These are phyloP conservation scores for Colletotrichum scovillei DNA, from an alignment of 2,329 filamentous ascomycete species.

Conservation along the genomic window DNA sequence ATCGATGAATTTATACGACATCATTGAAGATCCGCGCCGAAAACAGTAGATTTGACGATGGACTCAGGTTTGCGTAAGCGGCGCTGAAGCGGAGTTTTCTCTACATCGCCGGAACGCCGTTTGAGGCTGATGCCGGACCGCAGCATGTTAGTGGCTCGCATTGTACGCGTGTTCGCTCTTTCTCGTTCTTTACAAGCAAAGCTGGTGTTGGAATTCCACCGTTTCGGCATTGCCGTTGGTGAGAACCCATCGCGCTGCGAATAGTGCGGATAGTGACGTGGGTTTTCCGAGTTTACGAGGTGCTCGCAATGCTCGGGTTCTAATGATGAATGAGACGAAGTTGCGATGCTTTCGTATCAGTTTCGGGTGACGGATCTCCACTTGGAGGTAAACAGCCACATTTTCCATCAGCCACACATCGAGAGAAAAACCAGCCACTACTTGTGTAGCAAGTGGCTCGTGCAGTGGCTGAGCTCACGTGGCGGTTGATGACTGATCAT, in stretches of 20 bases:
- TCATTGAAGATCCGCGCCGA: neutral
- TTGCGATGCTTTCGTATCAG: no score
- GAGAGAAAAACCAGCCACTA: no score
- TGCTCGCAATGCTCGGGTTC: no score
- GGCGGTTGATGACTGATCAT: no score
- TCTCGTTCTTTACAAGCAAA: neutral
- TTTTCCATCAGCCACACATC: no score
- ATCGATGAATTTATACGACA: neutral
- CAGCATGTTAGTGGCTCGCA: neutral
- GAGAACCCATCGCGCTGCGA: neutral
- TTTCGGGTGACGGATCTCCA: no score
- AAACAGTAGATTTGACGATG: neutral
- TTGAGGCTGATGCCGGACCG: neutral
- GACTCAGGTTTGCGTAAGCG: neutral
- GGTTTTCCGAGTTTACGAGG: neutral
- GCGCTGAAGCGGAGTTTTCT: neutral
- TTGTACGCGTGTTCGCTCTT: neutral
- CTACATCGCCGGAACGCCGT: neutral
- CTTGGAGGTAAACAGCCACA: no score
- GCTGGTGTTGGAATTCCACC: no score
- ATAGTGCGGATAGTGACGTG: neutral
- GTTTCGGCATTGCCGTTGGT: neutral
- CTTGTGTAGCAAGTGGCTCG: no score
- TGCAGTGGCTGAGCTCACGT: no score
- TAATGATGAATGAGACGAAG: no score